phyloP scores from a whole-genome alignment of 441 rosid species.

The Rhodomyrtus psidioides region DNA sequence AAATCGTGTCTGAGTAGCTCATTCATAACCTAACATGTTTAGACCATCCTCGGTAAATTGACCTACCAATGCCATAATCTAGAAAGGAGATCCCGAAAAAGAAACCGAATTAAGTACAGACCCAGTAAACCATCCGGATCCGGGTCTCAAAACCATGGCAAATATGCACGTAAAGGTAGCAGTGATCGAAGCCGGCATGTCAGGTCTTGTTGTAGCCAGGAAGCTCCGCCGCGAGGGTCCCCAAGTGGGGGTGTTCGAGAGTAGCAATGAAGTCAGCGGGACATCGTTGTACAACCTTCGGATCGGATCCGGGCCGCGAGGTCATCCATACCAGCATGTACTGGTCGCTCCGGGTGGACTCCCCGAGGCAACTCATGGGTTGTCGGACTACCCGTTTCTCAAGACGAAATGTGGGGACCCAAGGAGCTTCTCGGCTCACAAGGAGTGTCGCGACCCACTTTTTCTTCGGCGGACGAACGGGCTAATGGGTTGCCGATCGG shows the following conservation, averaged over 20 bases:
- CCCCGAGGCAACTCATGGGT: background rate
- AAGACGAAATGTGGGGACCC: background rate
- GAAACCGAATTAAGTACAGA: background rate
- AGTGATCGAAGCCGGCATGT: constrained; percentile 1
- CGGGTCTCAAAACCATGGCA: background rate
- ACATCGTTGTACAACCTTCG: background rate
- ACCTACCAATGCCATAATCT: background rate
- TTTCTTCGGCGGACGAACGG: too few relatives aligned
- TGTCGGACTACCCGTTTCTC: background rate
- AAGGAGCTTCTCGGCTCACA: background rate
- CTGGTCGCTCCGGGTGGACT: background rate
- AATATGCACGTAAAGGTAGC: background rate
- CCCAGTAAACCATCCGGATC: background rate
- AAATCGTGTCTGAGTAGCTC: too few relatives aligned
- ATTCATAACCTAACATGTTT: too few relatives aligned
- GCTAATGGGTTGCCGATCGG: too few relatives aligned
- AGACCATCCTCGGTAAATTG: too few relatives aligned
- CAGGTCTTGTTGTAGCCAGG: background rate
- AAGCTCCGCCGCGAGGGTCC: background rate
- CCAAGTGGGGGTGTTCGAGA: background rate
- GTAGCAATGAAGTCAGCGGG: background rate
- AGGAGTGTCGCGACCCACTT: too few relatives aligned
- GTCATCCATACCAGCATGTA: constrained; percentile 1
- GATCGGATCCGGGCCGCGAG: background rate
- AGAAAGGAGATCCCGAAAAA: background rate